Evolutionary conservation across 2,329 filamentous ascomycete species (phyloP), one percentile per base, ranked within the genome.

Genomic region (Pseudogymnoascus verrucosus): DNA sequence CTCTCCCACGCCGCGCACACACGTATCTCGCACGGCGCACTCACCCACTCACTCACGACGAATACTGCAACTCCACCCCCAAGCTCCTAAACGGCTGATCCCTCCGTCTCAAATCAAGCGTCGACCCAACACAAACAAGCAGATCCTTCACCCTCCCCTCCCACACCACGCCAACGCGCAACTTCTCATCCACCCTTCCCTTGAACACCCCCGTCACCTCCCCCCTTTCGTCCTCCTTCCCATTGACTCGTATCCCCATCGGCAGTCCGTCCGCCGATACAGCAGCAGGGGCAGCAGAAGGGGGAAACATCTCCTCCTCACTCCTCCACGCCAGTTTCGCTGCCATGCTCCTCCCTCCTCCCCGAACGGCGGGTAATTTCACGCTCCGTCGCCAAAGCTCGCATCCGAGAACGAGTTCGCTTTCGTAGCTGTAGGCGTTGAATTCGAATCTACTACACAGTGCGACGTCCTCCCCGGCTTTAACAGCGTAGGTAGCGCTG

Each of bases 351-450:
- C 82, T 74, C 66, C 78, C 77, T 54, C 70, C 71, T 54, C 70
- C 71, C 47, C 64, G 68, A 54, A 64, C 68, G 23, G 65, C 68
- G 23, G 65, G 61, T 11, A 67, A 62, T 60, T 64, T 71, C 37
- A 54, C 65, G 34, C 74, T 76, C 66, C 85, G 88, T 71, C 90
- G 87, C 93, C 95, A 99, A 47, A 98, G 79, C 78, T 99, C 95
- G 78, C 91, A 90, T 12, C 95, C 95, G 23, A 98, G 84, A 26
- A 92, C 88, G 80, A 96, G 89, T 64, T 95, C 90, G 73, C 91
- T 96, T 78, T 99, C 95, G 78, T 97, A 99, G 74, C 91, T 96
- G 77, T 97, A 98, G 60, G 97, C 89, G 72, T 99, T 99, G 77
- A 99, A 99, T 72, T 96, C 92, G 77, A 98, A 93, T 60, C 89